Percentiles rank a stretch among this genome's conserved stretches.
phyloP scores from a whole-genome alignment of 441 rosid species.

The Adansonia grandidieri region DNA sequence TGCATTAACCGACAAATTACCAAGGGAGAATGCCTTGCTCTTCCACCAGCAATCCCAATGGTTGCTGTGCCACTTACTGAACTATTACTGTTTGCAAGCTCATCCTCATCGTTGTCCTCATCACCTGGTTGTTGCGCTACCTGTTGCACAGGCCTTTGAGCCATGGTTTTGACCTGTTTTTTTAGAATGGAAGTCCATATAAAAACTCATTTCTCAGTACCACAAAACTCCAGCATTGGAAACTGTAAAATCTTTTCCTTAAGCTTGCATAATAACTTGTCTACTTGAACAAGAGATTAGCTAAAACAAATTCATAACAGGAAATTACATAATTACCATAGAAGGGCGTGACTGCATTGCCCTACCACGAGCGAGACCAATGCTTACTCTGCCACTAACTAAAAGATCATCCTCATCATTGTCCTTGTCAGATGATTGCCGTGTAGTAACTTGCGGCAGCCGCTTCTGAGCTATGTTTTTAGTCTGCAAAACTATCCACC shows the following conservation, averaged over 20 bases:
- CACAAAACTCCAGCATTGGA: not conserved
- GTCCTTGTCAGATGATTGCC: constrained; percentile 43
- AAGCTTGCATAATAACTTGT: constrained; percentile 6
- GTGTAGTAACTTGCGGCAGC: constrained; percentile 35
- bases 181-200: constrained; percentile 13
- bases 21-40: constrained; percentile 34
- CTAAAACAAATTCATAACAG: constrained; percentile 19
- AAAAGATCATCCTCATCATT: constrained; percentile 44
- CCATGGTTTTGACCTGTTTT: constrained; percentile 26
- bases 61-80: constrained; percentile 26
- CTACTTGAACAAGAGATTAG: not conserved
- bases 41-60: constrained; percentile 42
- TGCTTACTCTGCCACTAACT: constrained; percentile 40
- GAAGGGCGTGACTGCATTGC: constrained; percentile 45
- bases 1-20: constrained; percentile 26
- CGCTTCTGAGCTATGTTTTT: constrained; percentile 51
- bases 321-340: constrained; percentile 40
- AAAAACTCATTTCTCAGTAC: constrained; percentile 13
- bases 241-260: constrained; percentile 16
- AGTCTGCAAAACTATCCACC: constrained; percentile 33
- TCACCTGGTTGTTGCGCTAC: constrained; percentile 12
- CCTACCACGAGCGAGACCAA: constrained; percentile 56
- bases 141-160: constrained; percentile 31
- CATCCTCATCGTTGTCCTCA: constrained; percentile 30
- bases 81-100: constrained; percentile 24